Conservation (phyloP, 169 alveolate genomes). For the Cryptosporidium meleagridis region DNA sequence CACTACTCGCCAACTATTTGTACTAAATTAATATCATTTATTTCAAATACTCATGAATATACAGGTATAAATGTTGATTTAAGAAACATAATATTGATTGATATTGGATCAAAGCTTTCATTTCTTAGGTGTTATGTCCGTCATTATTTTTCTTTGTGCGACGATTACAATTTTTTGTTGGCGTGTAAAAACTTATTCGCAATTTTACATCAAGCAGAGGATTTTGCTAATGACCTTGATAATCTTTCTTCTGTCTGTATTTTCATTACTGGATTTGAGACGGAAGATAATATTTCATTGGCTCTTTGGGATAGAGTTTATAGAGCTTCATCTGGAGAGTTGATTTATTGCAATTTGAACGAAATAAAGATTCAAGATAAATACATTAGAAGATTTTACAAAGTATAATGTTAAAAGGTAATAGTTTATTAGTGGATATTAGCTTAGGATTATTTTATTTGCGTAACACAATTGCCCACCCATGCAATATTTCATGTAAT, state of each 20-base stretch:
- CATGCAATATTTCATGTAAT: not conserved
- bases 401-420: not conserved
- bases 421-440: not conserved
- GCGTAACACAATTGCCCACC: not conserved
- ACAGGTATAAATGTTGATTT: constrained; percentile 2
- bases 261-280: constrained; percentile 77
- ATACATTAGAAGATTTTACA: not conserved
- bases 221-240: constrained; percentile 70
- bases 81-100: constrained; percentile 27
- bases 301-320: constrained; percentile 87
- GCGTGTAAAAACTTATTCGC: constrained; percentile 87
- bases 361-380: constrained; percentile 1
- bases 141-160: constrained; percentile 75
- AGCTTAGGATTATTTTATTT: not conserved
- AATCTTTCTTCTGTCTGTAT: constrained; percentile 73
- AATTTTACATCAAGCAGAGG: constrained; percentile 87
- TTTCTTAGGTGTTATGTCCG: constrained; percentile 76
- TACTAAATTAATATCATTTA: constrained; percentile 14
- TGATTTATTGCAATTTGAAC: constrained; percentile 34
- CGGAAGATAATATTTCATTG: constrained; percentile 80
- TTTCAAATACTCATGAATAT: constrained; percentile 27
- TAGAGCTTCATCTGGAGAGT: constrained; percentile 87
- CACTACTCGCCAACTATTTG: constrained; percentile 60
- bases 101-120: constrained; percentile 37
- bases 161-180: constrained; percentile 78